Base-by-base conservation (phyloP, 1,284 basidiomycete genomes). In the Stereum hirsutum region DNA sequence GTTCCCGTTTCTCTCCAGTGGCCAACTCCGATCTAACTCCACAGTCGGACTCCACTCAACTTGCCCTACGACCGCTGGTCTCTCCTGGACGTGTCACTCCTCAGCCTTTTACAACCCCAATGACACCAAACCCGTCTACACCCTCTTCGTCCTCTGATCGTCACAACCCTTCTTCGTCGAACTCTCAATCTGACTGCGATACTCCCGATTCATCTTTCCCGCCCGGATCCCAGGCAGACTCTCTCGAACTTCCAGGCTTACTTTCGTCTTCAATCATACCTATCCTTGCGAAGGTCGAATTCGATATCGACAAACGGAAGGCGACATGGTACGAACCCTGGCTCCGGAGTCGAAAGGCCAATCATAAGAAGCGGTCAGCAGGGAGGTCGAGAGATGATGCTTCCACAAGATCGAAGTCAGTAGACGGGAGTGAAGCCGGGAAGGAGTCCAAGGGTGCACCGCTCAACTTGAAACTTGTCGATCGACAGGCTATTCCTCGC, bases 271-370 rank as follows among this genome's bases (percentile, higher is more conserved):
- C 81, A 23, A 61, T 86, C 34, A 77, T 89, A 41, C 86, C 86
- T 11, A 80, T 92, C 46, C 70, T 92, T 24, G 89, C 89, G 41
- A 91, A 89, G 62, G 76, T 92, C 15, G 89, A 92, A 59, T 91
- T 92, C 52, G 87, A 91, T 55, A 84, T 92, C 51, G 88, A 91
- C 57, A 68, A 68, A 36, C 66, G 71, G 40, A 80, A 71, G 51
- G 86, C 84, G 8, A 65, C 67, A n/a, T 92, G 89, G 89, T 92
- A 83, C 52, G 79, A 82, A 14, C 74, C 76, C 5, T 91, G 89
- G 89, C 47, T 81, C 27, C 69, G 78, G 44, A 84, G 75, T 52
- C 66, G 82, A 43, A 70, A 68, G 46, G 62, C 66, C 37, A 78
- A 77, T 45, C 70, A 73, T 43, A 68, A 69, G 15, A 82, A 76